Percentiles rank a stretch among this genome's conserved stretches.
Evolutionary conservation across 352 stramenopile genomes (phyloP).

Genomic region (Pythium chondricola): DNA sequence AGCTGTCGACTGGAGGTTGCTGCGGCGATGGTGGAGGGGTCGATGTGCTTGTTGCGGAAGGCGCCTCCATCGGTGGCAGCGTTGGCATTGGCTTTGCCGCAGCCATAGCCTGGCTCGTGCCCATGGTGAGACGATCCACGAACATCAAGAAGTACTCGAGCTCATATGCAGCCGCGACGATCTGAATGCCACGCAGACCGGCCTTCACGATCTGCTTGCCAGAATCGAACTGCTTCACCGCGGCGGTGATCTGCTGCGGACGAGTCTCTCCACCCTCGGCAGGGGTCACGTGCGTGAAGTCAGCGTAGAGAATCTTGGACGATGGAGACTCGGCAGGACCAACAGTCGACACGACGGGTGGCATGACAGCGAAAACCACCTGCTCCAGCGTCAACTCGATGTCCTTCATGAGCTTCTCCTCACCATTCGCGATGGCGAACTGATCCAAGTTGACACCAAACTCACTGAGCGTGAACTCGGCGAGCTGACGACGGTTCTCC

Average conservation of each 20-base stretch:
- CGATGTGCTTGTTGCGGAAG: background rate
- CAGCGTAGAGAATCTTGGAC: constrained; percentile 23
- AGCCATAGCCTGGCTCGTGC: constrained; percentile 20
- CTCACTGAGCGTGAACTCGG: constrained; percentile 20
- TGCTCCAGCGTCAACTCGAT: constrained; percentile 24
- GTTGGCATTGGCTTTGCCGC: constrained; percentile 18
- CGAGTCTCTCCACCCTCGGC: constrained; percentile 4
- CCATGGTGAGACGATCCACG: constrained; percentile 22
- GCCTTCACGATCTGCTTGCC: constrained; percentile 18
- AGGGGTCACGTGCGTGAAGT: constrained; percentile 14
- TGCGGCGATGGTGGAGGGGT: background rate
- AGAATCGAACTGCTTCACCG: constrained; percentile 18
- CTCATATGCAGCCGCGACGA: constrained; percentile 19
- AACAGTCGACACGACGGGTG: constrained; percentile 12
- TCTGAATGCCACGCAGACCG: constrained; percentile 15
- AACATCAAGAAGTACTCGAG: constrained; percentile 31
- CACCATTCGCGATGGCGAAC: constrained; percentile 11
- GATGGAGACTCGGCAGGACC: constrained; percentile 18
- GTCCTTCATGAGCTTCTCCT: constrained; percentile 11
- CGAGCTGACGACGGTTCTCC: constrained; percentile 13
- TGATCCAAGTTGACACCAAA: constrained; percentile 18
- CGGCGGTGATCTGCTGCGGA: constrained; percentile 17
- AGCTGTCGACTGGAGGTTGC: constrained; percentile 1
- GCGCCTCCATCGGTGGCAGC: constrained; percentile 6
- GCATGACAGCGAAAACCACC: constrained; percentile 18